phyloP scores from a whole-genome alignment of 352 stramenopile genomes.

The Phytophthora pinifolia region DNA sequence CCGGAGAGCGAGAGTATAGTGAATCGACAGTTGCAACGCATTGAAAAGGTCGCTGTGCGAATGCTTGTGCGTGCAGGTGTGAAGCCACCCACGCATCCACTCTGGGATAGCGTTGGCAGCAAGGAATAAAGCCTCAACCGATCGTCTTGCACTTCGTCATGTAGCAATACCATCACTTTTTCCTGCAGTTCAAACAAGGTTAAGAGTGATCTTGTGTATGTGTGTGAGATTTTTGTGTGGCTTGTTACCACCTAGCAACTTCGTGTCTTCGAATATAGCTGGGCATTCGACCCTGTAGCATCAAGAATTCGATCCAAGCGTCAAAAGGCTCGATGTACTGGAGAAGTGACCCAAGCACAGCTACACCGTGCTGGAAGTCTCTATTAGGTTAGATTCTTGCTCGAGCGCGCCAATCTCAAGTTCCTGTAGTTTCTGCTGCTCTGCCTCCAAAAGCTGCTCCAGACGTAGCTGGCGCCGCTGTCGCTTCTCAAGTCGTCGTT shows the following conservation, averaged over 20 bases:
- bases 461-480: constrained; percentile 70
- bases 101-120: constrained; percentile 29
- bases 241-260: neutral
- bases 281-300: too few species aligned
- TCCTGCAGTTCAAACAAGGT: too few species aligned
- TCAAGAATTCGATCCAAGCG: too few species aligned
- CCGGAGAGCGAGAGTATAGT: constrained; percentile 60
- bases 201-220: too few species aligned
- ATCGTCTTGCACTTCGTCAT: too few species aligned
- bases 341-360: neutral
- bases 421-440: constrained; percentile 67
- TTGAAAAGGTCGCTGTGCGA: constrained; percentile 61
- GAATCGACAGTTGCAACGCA: constrained; percentile 68
- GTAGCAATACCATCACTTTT: too few species aligned
- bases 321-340: too few species aligned
- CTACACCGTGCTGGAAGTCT: constrained; percentile 9
- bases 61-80: constrained; percentile 50
- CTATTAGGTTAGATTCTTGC: constrained; percentile 2
- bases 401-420: constrained; percentile 42
- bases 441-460: constrained; percentile 64
- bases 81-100: constrained; percentile 39
- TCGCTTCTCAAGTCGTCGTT: constrained; percentile 53
- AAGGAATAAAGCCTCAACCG: constrained; percentile 3
- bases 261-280: too few species aligned
- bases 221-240: neutral